Conservation (phyloP, 345 rosid genomes). For the Syzygium jambos region DNA sequence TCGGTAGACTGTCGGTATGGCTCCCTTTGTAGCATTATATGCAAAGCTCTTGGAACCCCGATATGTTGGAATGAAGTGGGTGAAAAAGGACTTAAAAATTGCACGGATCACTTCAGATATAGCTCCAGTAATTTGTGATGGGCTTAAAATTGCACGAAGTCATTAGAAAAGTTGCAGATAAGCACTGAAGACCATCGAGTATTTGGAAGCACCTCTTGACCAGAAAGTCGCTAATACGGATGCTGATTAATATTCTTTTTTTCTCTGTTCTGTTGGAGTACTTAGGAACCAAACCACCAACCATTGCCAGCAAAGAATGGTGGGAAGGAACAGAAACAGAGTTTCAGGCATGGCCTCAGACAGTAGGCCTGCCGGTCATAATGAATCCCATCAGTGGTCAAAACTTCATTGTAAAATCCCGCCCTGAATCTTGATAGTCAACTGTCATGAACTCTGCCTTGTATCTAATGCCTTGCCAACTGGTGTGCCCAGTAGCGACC, state of each 20-base stretch:
- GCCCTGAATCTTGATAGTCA: not conserved
- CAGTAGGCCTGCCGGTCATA: conserved; percentile 85
- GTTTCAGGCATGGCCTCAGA: conserved; percentile 89
- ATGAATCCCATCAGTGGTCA: conserved; percentile 64
- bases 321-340: conserved; percentile 77
- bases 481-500: not conserved
- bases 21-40: not conserved
- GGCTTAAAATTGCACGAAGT: not conserved
- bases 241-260: not conserved
- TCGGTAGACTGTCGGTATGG: fast-evolving
- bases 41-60: not conserved
- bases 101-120: not conserved
- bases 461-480: not conserved
- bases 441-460: not conserved
- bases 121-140: not conserved
- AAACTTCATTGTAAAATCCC: not conserved
- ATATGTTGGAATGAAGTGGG: not conserved
- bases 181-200: not conserved
- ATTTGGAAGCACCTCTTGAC: not conserved
- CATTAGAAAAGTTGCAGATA: not conserved
- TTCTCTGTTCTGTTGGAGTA: not conserved
- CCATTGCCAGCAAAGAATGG: conserved; percentile 68
- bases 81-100: no score
- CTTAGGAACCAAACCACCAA: conserved; percentile 64
- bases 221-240: not conserved